Evolutionary conservation across 306 rosid species (phyloP).

Genomic region (Ochetophila trinervis): DNA sequence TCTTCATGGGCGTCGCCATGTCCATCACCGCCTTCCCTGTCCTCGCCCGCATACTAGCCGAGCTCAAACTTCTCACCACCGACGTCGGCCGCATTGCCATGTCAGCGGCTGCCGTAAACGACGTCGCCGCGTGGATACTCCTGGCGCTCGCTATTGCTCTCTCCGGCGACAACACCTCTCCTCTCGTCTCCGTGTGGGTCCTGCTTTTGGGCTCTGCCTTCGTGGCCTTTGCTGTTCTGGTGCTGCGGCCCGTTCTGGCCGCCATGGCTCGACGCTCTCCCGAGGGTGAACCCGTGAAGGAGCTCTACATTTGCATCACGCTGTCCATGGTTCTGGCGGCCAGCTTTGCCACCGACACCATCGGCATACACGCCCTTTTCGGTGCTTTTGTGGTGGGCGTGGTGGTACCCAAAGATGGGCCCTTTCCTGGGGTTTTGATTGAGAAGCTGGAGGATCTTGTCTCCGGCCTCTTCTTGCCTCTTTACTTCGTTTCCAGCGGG

Average conservation of each 20-base stretch:
- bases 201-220: slow-evolving; percentile 44
- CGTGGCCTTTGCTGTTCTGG: slow-evolving; percentile 31
- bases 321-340: slow-evolving; percentile 56
- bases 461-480: slow-evolving; percentile 57
- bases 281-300: slow-evolving; percentile 69
- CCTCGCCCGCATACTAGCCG: slow-evolving; percentile 70
- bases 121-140: slow-evolving; percentile 69
- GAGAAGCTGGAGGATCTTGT: slow-evolving; percentile 69
- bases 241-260: slow-evolving; percentile 36
- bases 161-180: slow-evolving; percentile 45
- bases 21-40: slow-evolving; percentile 79
- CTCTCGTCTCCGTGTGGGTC: slow-evolving; percentile 53
- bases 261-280: slow-evolving; percentile 54
- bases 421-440: slow-evolving; percentile 56
- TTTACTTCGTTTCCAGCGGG: slow-evolving; percentile 69
- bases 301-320: slow-evolving; percentile 54
- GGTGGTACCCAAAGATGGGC: slow-evolving; percentile 64
- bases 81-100: slow-evolving; percentile 68
- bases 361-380: slow-evolving; percentile 73
- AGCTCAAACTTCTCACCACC: slow-evolving; percentile 72
- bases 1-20: slow-evolving; percentile 75
- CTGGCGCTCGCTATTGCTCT: slow-evolving; percentile 73
- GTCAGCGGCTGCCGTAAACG: slow-evolving; percentile 77
- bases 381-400: slow-evolving; percentile 70
- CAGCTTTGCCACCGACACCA: slow-evolving; percentile 52